Evolutionary conservation across 2,329 filamentous ascomycete species (phyloP).

Genomic region (Fusarium anthophilum): DNA sequence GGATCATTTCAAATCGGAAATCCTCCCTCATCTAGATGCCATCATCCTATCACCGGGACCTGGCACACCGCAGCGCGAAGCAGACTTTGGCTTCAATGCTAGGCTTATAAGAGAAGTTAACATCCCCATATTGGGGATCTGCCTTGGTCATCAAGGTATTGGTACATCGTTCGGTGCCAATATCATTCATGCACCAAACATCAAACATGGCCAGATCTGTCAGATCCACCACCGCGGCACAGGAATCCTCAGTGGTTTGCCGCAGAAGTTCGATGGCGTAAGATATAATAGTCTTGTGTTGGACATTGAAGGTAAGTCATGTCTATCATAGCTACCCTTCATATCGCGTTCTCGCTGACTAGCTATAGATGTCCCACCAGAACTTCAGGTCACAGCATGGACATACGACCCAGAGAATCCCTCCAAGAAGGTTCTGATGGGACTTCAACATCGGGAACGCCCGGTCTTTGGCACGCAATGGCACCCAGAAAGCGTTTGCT

Average conservation of each 20-base stretch:
- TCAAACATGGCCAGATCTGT: background rate
- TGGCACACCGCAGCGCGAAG: background rate
- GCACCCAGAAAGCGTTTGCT: background rate
- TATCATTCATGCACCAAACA: background rate
- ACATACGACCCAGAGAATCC: background rate
- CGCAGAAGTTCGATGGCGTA: background rate
- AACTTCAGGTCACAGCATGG: background rate
- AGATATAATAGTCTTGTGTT: background rate
- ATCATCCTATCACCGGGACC: background rate
- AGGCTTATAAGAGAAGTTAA: background rate
- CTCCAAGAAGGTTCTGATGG: background rate
- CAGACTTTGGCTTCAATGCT: background rate
- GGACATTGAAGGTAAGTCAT: background rate
- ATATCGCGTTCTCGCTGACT: background rate
- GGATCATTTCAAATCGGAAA: background rate
- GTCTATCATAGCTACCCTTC: rapidly evolving
- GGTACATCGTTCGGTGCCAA: background rate
- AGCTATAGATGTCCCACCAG: background rate
- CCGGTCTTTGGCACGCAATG: background rate
- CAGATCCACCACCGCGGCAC: background rate
- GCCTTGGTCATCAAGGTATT: background rate
- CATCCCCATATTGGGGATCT: background rate
- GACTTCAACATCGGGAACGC: background rate
- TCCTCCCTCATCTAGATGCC: background rate
- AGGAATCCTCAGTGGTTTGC: background rate